These are phyloP conservation scores for Hymenoscyphus salicellus DNA, from an alignment of 2,329 filamentous ascomycete species.

Conservation along the genomic window DNA sequence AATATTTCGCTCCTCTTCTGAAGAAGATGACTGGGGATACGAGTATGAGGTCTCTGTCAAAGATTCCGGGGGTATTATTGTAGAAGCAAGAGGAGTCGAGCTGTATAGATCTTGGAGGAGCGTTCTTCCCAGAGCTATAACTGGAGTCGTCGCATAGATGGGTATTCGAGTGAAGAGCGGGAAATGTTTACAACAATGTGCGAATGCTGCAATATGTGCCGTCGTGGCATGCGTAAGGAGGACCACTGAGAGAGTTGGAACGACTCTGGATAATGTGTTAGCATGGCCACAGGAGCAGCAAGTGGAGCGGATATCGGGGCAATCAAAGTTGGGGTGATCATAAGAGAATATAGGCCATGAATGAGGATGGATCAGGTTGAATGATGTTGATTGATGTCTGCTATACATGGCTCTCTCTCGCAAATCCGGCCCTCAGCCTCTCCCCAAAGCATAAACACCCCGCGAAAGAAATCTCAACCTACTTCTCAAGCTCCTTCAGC, in stretches of 20 bases:
- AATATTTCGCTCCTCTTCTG: conserved; percentile 50
- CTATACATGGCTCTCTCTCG: conserved; percentile 23
- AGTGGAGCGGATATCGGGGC: not conserved
- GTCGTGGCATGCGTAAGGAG: conserved; percentile 92
- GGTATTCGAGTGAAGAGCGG: conserved; percentile 89
- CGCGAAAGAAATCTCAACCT: conserved; percentile 36
- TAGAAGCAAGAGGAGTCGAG: conserved; percentile 82
- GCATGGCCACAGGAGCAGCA: not conserved
- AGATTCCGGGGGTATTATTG: conserved; percentile 70
- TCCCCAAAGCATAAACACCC: conserved; percentile 7
- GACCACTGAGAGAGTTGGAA: conserved; percentile 87
- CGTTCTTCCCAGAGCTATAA: conserved; percentile 88
- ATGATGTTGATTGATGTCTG: conserved; percentile 32
- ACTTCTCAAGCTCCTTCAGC: conserved; percentile 88
- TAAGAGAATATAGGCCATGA: conserved; percentile 9
- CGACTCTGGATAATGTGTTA: conserved; percentile 57
- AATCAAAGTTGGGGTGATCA: conserved; percentile 10
- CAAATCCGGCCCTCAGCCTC: conserved; percentile 9
- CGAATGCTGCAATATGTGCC: conserved; percentile 87
- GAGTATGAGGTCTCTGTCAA: conserved; percentile 64
- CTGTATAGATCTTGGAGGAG: conserved; percentile 89
- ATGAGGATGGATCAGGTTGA: conserved; percentile 7
- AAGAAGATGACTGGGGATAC: conserved; percentile 49
- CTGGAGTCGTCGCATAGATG: conserved; percentile 88
- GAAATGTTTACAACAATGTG: conserved; percentile 95